Evolutionary conservation across 2,329 filamentous ascomycete species (phyloP).

Genomic region (Calonectria hongkongensis): DNA sequence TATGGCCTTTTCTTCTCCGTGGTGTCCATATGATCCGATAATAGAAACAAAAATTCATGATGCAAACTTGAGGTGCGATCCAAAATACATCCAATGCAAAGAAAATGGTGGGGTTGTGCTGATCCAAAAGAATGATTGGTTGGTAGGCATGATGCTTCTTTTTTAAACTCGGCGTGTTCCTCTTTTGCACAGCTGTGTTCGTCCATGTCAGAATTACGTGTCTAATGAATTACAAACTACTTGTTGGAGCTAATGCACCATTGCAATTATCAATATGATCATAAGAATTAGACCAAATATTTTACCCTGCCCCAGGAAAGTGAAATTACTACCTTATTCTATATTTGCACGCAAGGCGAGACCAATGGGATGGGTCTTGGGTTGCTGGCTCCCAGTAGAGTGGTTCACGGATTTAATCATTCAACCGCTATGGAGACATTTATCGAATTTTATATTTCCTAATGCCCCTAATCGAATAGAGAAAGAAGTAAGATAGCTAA

Average conservation of each 20-base stretch:
- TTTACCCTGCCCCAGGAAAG: too few species aligned
- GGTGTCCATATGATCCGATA: neutral
- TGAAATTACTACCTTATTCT: too few species aligned
- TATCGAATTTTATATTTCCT: too few species aligned
- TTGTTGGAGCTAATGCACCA: neutral
- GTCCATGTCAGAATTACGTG: neutral
- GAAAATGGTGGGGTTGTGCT: neutral
- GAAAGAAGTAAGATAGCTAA: too few species aligned
- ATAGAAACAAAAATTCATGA: neutral
- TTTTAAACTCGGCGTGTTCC: conserved; percentile 20
- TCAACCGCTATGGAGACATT: too few species aligned
- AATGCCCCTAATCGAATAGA: too few species aligned
- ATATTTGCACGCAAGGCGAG: too few species aligned
- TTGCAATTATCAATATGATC: neutral
- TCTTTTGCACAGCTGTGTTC: neutral
- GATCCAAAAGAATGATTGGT: neutral
- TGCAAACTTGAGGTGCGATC: neutral
- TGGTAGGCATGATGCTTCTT: neutral
- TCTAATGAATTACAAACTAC: neutral
- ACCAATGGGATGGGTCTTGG: too few species aligned
- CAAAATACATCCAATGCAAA: neutral
- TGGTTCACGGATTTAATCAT: too few species aligned
- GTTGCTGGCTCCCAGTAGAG: too few species aligned
- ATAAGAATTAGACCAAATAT: too few species aligned
- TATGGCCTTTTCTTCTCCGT: neutral